phyloP scores from a whole-genome alignment of 441 rosid species.

The Dalechampia spathulata region DNA sequence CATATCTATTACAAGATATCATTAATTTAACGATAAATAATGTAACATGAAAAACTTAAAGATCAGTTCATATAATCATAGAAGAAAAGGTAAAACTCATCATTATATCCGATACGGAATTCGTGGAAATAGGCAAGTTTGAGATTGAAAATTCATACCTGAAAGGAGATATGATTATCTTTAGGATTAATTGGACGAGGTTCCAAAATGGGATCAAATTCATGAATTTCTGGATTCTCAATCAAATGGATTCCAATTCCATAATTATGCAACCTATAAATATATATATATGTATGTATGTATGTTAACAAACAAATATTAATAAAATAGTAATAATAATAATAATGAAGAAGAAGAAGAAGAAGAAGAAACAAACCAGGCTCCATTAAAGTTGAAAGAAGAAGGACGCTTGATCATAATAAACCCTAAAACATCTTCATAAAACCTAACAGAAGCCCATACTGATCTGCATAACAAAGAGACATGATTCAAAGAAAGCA shows the following conservation, averaged over 20 bases:
- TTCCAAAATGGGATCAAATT: conserved; percentile 25
- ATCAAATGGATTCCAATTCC: conserved; percentile 65
- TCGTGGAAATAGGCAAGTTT: too few species aligned
- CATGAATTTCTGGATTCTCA: conserved; percentile 50
- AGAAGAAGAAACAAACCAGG: conserved; percentile 34
- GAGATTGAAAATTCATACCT: conserved; percentile 21
- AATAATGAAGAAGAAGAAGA: neutral
- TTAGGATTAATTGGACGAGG: conserved; percentile 56
- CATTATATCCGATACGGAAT: too few species aligned
- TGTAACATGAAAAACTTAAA: too few species aligned
- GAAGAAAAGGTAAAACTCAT: too few species aligned
- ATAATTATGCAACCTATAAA: conserved; percentile 48
- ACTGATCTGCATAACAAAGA: conserved; percentile 52
- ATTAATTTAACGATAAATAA: too few species aligned
- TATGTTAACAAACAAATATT: too few species aligned
- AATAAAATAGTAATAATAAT: neutral
- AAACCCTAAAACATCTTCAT: conserved; percentile 56
- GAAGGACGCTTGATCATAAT: conserved; percentile 62
- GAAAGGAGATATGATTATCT: conserved; percentile 69
- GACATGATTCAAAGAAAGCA: conserved; percentile 56
- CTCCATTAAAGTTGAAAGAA: conserved; percentile 71
- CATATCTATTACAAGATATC: too few species aligned
- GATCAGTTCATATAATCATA: too few species aligned
- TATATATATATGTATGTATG: neutral
- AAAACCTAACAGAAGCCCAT: conserved; percentile 42